These are phyloP conservation scores for Elaphomyces granulatus DNA, from an alignment of 495 filamentous ascomycete genomes.

Conservation along the genomic window DNA sequence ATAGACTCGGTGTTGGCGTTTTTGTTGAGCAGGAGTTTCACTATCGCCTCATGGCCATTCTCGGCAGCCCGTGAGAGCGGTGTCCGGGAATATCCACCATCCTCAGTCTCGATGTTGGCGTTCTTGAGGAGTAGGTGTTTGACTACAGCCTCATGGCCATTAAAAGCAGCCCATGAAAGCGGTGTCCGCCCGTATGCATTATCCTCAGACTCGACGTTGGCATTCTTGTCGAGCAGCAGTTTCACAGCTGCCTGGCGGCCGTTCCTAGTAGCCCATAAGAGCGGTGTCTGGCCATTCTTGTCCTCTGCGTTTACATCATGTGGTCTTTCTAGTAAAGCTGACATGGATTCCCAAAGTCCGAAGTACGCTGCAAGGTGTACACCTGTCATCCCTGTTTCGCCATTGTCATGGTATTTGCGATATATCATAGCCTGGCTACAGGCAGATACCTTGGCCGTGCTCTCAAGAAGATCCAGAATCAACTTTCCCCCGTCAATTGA, in stretches of 20 bases:
- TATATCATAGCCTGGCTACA: conserved; percentile 9
- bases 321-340: conserved; percentile 2
- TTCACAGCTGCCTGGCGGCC: conserved; percentile 1
- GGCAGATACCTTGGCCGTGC: conserved; percentile 2
- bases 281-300: too few species aligned
- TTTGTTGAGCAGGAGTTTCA: conserved; percentile 12
- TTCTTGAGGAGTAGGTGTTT: neutral
- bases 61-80: conserved; percentile 14
- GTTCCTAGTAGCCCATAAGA: neutral
- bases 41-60: conserved; percentile 13
- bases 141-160: neutral
- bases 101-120: neutral
- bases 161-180: neutral
- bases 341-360: conserved; percentile 3
- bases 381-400: too few species aligned
- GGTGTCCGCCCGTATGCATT: conserved; percentile 3
- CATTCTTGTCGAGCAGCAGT: conserved; percentile 1
- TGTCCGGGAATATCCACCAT: too few species aligned
- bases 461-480: conserved; percentile 3
- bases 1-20: conserved; percentile 10
- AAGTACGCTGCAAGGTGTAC: conserved; percentile 7
- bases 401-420: too few species aligned
- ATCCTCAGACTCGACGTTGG: neutral
- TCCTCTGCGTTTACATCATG: too few species aligned
- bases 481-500: neutral